These are phyloP conservation scores for Acer saccharum DNA, from an alignment of 345 rosid species.

Conservation along the genomic window DNA sequence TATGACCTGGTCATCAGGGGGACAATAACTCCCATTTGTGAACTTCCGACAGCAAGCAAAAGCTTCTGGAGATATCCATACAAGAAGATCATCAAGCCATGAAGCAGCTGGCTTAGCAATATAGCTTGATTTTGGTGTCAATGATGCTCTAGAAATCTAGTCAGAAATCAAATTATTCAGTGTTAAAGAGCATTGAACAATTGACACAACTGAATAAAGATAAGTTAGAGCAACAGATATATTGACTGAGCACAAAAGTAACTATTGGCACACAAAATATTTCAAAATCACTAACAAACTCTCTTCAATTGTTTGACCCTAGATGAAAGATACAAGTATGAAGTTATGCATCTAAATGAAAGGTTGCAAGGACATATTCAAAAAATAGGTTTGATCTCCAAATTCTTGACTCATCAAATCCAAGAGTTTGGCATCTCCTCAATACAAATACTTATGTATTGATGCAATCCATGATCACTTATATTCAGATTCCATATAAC, in stretches of 20 bases:
- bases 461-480: background rate
- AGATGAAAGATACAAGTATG: background rate
- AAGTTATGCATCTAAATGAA: background rate
- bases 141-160: constrained; percentile 85
- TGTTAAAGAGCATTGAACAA: constrained; percentile 13
- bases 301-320: background rate
- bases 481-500: background rate
- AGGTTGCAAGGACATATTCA: background rate
- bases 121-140: constrained; percentile 78
- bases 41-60: constrained; percentile 97
- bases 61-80: constrained; percentile 98
- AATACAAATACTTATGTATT: background rate
- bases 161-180: constrained; percentile 21
- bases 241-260: constrained; percentile 17
- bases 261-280: background rate
- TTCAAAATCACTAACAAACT: background rate
- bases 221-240: background rate
- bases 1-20: constrained; percentile 92
- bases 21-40: constrained; percentile 88
- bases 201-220: background rate
- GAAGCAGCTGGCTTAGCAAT: constrained; percentile 99
- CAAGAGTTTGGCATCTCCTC: background rate
- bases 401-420: background rate
- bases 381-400: background rate
- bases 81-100: constrained; percentile 98